Evolutionary conservation across 805 yeast species (phyloP), one percentile per base, ranked within the genome.

Genomic region (Saccharomyces cerevisiae): DNA sequence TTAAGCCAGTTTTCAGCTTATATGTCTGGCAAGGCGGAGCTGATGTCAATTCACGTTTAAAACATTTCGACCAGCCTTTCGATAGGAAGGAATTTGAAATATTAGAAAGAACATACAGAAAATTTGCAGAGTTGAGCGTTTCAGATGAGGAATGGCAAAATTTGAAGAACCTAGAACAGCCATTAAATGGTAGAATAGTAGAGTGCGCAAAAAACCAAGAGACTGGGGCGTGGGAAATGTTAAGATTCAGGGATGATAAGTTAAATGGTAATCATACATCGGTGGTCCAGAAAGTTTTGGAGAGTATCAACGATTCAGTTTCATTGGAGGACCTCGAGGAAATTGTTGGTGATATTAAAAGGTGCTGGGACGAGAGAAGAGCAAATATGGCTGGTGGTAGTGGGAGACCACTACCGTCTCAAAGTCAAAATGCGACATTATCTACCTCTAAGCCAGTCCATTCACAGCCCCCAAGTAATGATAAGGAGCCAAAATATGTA

Each of bases 171-270:
- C 68, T 85, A 27, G 78, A 80, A 14, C 91, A 92, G 69, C 96
- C 97, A 0, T 76, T 94, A 51, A 89, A 92, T 64, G 96, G 91
- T 24, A 76, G 98, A 57, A 82, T 95, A 30, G 91, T 84, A 1
- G 99, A 94, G 70, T 89, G 94, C 58, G 77, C 86, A 53, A 80
- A 83, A 65, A 86, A 83, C 57, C 73, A 74, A 26, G 77, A 78
- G 49, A 71, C 71, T 22, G 85, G 85, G 2, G 79, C 78, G 48
- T 94, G 99, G 99, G 81, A 82, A 56, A 77, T 88, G 74, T 69
- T 92, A 54, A 77, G 99, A 56, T 94, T 92, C 70, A 79, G 99
- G 67, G 96, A 94, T 72, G 99, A 94, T 70, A 94, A 94, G 66
- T 70, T 79, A 17, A 85, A 87, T 65, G 98, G 96, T 8, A 94